Evolutionary conservation across 345 rosid species (phyloP).

Genomic region (Linum trigynum): DNA sequence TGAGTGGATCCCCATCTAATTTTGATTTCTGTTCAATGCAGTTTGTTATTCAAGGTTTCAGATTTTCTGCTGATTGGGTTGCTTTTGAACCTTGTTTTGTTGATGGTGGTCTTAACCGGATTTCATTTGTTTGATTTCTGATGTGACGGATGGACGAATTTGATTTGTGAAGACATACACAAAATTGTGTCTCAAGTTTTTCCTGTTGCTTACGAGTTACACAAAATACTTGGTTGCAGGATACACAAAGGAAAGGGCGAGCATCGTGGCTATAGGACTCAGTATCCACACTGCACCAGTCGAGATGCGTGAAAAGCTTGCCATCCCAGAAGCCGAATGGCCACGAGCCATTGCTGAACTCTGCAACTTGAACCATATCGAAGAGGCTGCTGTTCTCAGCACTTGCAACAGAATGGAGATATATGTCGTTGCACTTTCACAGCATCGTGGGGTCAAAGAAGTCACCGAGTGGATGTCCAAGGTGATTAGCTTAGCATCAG

Average conservation of each 20-base stretch:
- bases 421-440: constrained; percentile 43
- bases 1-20: constrained; percentile 1
- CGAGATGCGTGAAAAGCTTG: constrained; percentile 46
- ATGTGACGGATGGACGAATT: background rate
- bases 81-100: background rate
- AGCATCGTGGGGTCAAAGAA: constrained; percentile 48
- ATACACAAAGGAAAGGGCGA: constrained; percentile 42
- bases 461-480: constrained; percentile 52
- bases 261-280: constrained; percentile 43
- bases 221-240: constrained; percentile 15
- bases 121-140: background rate
- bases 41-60: background rate
- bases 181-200: background rate
- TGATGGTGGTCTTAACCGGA: background rate
- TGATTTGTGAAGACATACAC: background rate
- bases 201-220: background rate
- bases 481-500: constrained; percentile 32
- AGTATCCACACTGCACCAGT: constrained; percentile 41
- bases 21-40: background rate
- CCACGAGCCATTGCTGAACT: constrained; percentile 55
- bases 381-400: constrained; percentile 50
- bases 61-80: background rate
- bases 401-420: constrained; percentile 52
- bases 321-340: constrained; percentile 53
- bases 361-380: constrained; percentile 79